Evolutionary conservation across 1,139 yeast species (phyloP), one percentile per base, ranked within the genome.

Genomic region (Candida smagusa): DNA sequence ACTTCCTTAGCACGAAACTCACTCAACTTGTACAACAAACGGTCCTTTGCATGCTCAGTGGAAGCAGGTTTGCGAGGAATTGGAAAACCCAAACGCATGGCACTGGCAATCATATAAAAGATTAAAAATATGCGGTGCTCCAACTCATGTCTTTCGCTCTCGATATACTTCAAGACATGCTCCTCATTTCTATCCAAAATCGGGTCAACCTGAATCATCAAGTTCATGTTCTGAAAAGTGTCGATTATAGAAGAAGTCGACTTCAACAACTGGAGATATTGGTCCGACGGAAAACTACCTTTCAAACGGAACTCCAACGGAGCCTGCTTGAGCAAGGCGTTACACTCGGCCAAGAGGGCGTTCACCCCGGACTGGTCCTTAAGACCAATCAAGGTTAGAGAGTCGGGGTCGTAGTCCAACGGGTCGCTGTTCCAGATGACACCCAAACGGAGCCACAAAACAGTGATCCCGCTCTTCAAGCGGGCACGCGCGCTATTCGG

Each of bases 401-500:
- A 41, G 4, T 46, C 45, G 7, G 31, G 37, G 16, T 57, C 56
- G 42, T 63, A 68, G 31, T 66, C 74, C 41, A 71, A 54, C 4
- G 74, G 74, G 42, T 80, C 85, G 21, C 81, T 67, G 48, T 81
- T 82, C 95, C 95, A 86, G n/a, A 81, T 72, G 22, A 86, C 71
- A 0, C 95, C 96, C 70, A 87, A 70, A 37, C 89, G 65, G 31
- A 87, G 62, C 95, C 95, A 87, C 22, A 85, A 65, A 1, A 81
- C 63, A 0, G 88, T 75, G 22, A 86, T 57, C 0, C 87, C 87
- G 25, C 70, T 68, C 45, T 84, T 79, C 40, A 86, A 63, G 37
- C 89, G 65, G 9, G 79, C 65, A 34, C 95, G 65, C 0, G 95
- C 95, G 52, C 87, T 79, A 52, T 80, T 81, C 5, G 95, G 95